Evolutionary conservation across 352 stramenopile species (phyloP).

Genomic region (Albugo laibachii): DNA sequence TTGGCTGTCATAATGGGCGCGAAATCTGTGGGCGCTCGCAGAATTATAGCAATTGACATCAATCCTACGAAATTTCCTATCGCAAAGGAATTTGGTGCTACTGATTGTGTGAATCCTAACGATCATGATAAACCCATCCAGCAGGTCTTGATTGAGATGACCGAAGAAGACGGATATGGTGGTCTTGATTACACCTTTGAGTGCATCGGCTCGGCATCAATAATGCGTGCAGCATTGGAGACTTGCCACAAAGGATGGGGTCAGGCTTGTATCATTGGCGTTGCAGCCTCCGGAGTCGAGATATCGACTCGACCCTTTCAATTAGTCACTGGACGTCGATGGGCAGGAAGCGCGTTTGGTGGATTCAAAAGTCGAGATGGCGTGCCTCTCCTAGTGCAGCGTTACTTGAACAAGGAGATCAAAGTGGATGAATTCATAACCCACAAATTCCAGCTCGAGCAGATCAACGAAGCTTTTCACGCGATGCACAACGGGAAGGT

Average conservation of each 20-base stretch:
- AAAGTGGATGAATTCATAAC: conserved; percentile 98
- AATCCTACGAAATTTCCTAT: conserved; percentile 90
- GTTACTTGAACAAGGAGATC: conserved; percentile 85
- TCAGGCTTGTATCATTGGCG: conserved; percentile 90
- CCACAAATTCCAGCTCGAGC: conserved; percentile 79
- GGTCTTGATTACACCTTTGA: conserved; percentile 91
- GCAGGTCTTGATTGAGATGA: conserved; percentile 88
- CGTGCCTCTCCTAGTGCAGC: conserved; percentile 81
- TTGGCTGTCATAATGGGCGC: conserved; percentile 68
- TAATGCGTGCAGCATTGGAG: conserved; percentile 95
- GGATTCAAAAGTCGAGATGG: conserved; percentile 84
- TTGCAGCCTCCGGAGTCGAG: conserved; percentile 92
- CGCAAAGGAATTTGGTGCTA: conserved; percentile 89
- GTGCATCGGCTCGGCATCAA: conserved; percentile 87
- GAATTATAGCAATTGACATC: conserved; percentile 91
- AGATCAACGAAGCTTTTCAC: conserved; percentile 95
- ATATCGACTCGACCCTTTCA: conserved; percentile 95
- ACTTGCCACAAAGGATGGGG: conserved; percentile 93
- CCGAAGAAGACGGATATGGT: conserved; percentile 72
- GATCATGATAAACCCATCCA: conserved; percentile 89
- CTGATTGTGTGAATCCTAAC: conserved; percentile 91
- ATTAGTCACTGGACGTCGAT: conserved; percentile 90
- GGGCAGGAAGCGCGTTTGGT: conserved; percentile 88
- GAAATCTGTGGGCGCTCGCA: conserved; percentile 54
- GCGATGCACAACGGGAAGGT: conserved; percentile 83